Conservation (phyloP, 495 filamentous ascomycete genomes). For the Rostrohypoxylon terebratum region DNA sequence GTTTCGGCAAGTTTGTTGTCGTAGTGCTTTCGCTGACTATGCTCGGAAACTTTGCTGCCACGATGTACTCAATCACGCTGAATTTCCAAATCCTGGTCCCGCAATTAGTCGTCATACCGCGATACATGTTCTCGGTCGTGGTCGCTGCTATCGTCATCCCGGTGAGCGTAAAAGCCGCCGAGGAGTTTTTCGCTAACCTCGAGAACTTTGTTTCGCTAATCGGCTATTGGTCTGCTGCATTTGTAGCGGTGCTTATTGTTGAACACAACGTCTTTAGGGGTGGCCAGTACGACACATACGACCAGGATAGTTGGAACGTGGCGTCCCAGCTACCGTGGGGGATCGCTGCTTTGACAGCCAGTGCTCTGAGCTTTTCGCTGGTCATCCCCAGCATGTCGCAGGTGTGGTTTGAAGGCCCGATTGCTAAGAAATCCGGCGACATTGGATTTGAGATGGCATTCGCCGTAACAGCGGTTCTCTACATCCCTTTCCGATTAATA, state of each 20-base stretch:
- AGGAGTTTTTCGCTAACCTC: constrained; percentile 62
- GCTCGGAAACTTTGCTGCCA: constrained; percentile 64
- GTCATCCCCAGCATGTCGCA: constrained; percentile 67
- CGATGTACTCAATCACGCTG: constrained; percentile 64
- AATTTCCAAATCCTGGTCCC: constrained; percentile 68
- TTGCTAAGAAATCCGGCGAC: constrained; percentile 66
- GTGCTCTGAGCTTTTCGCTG: constrained; percentile 56
- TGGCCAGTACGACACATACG: constrained; percentile 53
- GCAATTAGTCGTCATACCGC: constrained; percentile 60
- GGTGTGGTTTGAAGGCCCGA: constrained; percentile 66
- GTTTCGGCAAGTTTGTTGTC: constrained; percentile 68
- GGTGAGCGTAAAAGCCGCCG: constrained; percentile 63
- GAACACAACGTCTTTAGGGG: constrained; percentile 63
- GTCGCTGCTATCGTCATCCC: constrained; percentile 64
- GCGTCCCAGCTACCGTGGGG: constrained; percentile 60
- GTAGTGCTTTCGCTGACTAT: constrained; percentile 65
- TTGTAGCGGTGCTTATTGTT: constrained; percentile 60
- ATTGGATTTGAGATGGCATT: constrained; percentile 70
- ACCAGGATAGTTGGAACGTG: constrained; percentile 61
- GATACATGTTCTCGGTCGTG: constrained; percentile 64
- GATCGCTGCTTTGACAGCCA: constrained; percentile 57
- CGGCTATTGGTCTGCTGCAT: constrained; percentile 68
- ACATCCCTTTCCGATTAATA: constrained; percentile 56
- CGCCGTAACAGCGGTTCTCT: constrained; percentile 60
- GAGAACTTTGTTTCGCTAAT: constrained; percentile 68